phyloP scores from a whole-genome alignment of 2,329 filamentous ascomycete species.

The Ophiostoma sp. region DNA sequence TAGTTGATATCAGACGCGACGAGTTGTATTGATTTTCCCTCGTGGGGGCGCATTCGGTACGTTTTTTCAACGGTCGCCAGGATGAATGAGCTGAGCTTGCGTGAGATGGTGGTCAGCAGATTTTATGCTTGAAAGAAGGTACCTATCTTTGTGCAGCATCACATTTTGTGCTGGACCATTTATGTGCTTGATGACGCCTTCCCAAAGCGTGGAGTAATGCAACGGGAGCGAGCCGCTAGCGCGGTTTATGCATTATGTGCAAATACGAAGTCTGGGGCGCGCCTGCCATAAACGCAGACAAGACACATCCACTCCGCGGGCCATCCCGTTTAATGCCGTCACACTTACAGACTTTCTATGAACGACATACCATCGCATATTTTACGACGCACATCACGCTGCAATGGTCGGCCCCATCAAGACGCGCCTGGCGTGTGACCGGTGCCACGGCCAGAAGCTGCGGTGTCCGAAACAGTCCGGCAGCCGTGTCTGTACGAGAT shows the following conservation, averaged over 20 bases:
- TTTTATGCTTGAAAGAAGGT: background rate
- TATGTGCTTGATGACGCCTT: background rate
- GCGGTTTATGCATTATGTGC: background rate
- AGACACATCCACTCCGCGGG: background rate
- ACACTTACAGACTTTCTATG: background rate
- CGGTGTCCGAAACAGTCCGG: constrained; percentile 45
- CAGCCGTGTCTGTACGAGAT: constrained; percentile 43
- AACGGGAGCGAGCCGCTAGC: background rate
- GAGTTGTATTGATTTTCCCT: background rate
- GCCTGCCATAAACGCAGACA: background rate
- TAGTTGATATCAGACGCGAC: background rate
- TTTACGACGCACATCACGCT: background rate
- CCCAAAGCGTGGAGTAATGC: constrained; percentile 10
- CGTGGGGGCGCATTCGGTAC: background rate
- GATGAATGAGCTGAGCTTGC: background rate
- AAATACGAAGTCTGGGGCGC: background rate
- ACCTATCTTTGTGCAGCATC: background rate
- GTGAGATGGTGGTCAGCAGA: constrained; percentile 8
- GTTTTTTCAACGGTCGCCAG: background rate
- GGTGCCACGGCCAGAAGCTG: constrained; percentile 51
- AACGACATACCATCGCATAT: background rate
- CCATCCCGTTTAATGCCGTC: background rate
- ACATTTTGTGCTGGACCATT: background rate
- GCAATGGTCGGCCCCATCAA: constrained; percentile 31
- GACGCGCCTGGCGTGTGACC: constrained; percentile 43